phyloP scores from a whole-genome alignment of 2,329 filamentous ascomycete genomes.

The Diaporthe capsici region DNA sequence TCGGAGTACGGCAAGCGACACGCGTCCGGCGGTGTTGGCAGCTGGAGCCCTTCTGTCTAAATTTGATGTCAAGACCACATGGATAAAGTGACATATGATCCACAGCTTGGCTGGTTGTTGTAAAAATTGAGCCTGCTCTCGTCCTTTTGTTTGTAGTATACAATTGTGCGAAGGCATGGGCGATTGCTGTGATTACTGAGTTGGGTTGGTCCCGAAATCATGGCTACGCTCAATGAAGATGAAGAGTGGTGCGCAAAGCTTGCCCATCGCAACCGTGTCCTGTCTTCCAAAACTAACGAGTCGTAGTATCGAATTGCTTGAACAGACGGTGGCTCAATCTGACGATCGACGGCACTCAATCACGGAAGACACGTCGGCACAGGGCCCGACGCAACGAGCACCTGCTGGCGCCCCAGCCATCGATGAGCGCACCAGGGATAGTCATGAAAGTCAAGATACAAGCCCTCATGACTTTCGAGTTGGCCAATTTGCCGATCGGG shows the following conservation, averaged over 20 bases:
- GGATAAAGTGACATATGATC: neutral
- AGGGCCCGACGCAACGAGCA: too few relatives aligned
- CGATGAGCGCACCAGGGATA: neutral
- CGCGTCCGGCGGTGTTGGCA: too few relatives aligned
- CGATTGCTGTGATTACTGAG: neutral
- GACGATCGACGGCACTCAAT: neutral
- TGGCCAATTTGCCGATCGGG: neutral
- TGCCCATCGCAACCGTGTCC: neutral
- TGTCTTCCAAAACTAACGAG: neutral
- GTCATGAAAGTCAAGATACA: neutral
- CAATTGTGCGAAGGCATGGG: neutral
- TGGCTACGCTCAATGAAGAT: neutral
- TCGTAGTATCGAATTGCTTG: neutral
- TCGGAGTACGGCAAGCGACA: too few relatives aligned
- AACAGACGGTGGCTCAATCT: neutral
- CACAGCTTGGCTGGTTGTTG: neutral
- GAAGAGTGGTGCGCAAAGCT: neutral
- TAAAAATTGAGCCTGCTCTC: neutral
- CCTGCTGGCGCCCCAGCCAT: neutral
- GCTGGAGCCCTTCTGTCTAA: too few relatives aligned
- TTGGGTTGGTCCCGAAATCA: neutral
- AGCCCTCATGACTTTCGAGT: neutral
- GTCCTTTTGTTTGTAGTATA: neutral
- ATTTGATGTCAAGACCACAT: neutral
- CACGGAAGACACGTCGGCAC: too few relatives aligned